These are phyloP conservation scores for Aspergillus sp. DNA, from an alignment of 2,329 filamentous ascomycete species.

Conservation along the genomic window DNA sequence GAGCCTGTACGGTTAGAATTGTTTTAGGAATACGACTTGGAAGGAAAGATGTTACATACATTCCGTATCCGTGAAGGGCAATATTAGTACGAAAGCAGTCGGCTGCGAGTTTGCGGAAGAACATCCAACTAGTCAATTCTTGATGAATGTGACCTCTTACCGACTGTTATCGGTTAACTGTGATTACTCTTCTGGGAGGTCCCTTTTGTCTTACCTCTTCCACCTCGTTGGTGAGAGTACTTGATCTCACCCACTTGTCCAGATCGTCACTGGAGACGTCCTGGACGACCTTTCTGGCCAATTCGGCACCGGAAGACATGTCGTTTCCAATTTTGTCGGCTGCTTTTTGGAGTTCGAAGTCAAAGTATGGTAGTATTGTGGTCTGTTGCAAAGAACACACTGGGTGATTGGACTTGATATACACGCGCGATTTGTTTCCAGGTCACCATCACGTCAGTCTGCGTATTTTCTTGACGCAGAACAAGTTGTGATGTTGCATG, in stretches of 20 bases:
- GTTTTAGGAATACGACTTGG: not conserved
- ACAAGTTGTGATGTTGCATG: no score
- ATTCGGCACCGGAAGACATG: not conserved
- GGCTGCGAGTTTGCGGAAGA: constrained; percentile 17
- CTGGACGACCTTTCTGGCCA: not conserved
- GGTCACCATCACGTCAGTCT: not conserved
- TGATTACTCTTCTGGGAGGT: not conserved
- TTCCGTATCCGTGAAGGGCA: constrained; percentile 15
- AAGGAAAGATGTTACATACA: constrained; percentile 7
- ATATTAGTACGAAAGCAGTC: constrained; percentile 17
- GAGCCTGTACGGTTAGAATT: constrained; percentile 6
- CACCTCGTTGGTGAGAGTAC: constrained; percentile 1
- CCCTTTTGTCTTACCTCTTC: not conserved
- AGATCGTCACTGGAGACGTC: constrained; percentile 3
- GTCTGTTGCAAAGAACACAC: not conserved
- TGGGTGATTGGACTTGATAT: not conserved
- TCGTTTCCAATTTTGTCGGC: not conserved
- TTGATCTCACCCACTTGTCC: constrained; percentile 2
- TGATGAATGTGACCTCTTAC: constrained; percentile 17
- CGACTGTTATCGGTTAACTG: constrained; percentile 7
- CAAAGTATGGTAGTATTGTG: not conserved
- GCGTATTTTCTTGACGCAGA: no score
- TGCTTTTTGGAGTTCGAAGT: not conserved
- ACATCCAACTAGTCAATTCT: constrained; percentile 15
- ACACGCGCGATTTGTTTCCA: not conserved